Percentiles rank a stretch among this genome's conserved stretches.
These are phyloP conservation scores for Breviolum minutum DNA, from an alignment of 73 alveolate genomes.

Conservation along the genomic window DNA sequence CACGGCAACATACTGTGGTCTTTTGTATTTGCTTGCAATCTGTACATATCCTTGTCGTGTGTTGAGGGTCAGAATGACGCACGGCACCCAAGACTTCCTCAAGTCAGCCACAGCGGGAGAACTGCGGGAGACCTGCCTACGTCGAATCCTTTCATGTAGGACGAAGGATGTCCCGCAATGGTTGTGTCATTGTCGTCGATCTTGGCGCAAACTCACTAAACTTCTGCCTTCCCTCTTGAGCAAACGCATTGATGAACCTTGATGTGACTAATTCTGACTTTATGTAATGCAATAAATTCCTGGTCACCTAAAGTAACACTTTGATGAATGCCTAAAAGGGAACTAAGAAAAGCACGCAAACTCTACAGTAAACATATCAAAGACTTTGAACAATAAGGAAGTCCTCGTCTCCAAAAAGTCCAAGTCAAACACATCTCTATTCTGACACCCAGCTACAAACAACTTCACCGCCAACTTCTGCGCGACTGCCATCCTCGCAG, in stretches of 20 bases:
- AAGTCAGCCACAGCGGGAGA: not conserved
- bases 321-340: too few relatives aligned
- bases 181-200: slow-evolving; percentile 72
- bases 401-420: not conserved
- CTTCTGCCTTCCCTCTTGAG: not conserved
- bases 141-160: slow-evolving; percentile 44
- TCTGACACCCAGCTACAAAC: slow-evolving; percentile 6
- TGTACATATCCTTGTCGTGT: too few relatives aligned
- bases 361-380: too few relatives aligned
- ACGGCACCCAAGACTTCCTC: too few relatives aligned
- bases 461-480: slow-evolving; percentile 48
- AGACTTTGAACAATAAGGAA: not conserved
- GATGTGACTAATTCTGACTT: too few relatives aligned
- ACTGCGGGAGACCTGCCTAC: not conserved
- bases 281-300: too few relatives aligned
- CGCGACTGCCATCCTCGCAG: slow-evolving; percentile 64
- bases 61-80: too few relatives aligned
- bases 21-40: too few relatives aligned
- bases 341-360: too few relatives aligned
- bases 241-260: too few relatives aligned
- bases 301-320: too few relatives aligned
- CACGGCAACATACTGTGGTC: too few relatives aligned
- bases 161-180: slow-evolving; percentile 67
- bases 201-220: slow-evolving; percentile 3
- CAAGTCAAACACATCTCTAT: not conserved